Percentiles rank a stretch among this genome's conserved stretches.
phyloP scores from a whole-genome alignment of 192 early-diverging fungal species.

The Coemansia sp. region DNA sequence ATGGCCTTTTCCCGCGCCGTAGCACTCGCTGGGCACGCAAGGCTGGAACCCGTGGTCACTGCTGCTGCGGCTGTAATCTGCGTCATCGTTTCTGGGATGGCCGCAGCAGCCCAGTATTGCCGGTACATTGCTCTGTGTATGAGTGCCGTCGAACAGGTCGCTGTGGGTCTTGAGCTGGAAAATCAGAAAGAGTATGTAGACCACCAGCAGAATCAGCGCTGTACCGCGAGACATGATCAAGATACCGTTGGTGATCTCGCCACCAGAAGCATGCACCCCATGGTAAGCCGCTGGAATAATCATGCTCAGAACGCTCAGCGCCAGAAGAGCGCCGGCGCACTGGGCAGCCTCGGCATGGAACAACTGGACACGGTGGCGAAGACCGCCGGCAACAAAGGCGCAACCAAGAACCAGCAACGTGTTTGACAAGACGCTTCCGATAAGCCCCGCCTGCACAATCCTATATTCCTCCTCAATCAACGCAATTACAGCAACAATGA shows the following conservation, averaged over 20 bases:
- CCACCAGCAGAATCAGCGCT: constrained; percentile 66
- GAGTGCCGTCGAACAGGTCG: constrained; percentile 50
- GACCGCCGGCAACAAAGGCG: constrained; percentile 84
- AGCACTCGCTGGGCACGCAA: not conserved
- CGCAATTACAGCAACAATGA: constrained; percentile 61
- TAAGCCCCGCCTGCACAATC: constrained; percentile 74
- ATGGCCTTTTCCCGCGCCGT: not conserved
- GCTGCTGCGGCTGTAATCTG: not conserved
- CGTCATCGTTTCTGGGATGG: not conserved
- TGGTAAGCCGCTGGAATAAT: constrained; percentile 73
- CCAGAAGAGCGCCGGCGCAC: constrained; percentile 67
- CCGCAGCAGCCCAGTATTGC: constrained; percentile 2
- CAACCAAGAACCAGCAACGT: constrained; percentile 86
- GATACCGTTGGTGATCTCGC: constrained; percentile 57
- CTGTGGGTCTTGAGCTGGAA: constrained; percentile 90
- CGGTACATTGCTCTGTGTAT: constrained; percentile 6
- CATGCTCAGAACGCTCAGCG: constrained; percentile 65
- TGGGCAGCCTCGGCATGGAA: constrained; percentile 75
- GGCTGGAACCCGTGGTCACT: not conserved
- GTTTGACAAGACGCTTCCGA: constrained; percentile 93
- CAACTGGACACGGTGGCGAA: constrained; percentile 63
- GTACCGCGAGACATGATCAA: constrained; percentile 67
- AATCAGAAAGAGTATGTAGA: constrained; percentile 70
- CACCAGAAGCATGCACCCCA: constrained; percentile 51
- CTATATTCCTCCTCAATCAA: constrained; percentile 62